Conservation (phyloP, 208 protist genomes). For the Novymonas esmeraldas region DNA sequence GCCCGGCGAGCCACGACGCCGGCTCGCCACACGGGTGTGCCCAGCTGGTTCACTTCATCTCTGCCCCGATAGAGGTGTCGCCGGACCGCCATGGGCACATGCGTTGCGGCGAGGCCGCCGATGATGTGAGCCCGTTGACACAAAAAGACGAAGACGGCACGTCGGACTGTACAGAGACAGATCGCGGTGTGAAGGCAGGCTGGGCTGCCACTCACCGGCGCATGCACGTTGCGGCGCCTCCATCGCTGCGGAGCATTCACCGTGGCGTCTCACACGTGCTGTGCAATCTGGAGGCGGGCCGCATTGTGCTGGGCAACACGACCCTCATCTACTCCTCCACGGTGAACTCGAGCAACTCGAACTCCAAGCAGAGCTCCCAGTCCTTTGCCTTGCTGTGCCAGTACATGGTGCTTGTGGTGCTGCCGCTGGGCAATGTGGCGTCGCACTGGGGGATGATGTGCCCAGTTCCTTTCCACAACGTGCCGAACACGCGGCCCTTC, state of each 20-base stretch:
- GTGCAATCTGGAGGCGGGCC: conserved; percentile 45
- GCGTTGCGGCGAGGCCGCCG: too few species aligned
- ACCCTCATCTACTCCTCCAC: conserved; percentile 71
- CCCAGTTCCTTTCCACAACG: conserved; percentile 41
- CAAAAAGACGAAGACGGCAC: too few species aligned
- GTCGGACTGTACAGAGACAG: too few species aligned
- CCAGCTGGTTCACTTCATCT: too few species aligned
- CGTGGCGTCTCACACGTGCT: conserved; percentile 30
- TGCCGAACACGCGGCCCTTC: conserved; percentile 44
- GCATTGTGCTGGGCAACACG: conserved; percentile 53
- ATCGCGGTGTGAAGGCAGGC: too few species aligned
- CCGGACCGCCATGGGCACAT: too few species aligned
- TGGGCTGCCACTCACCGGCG: background rate
- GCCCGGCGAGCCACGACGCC: too few species aligned
- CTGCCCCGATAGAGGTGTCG: too few species aligned
- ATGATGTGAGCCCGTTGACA: too few species aligned
- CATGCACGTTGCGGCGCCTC: conserved; percentile 4
- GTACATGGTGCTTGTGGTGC: conserved; percentile 45
- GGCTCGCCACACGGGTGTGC: too few species aligned
- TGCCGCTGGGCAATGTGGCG: conserved; percentile 58
- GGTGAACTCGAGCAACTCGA: conserved; percentile 43
- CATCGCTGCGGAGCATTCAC: conserved; percentile 24
- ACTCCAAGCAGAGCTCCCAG: conserved; percentile 46
- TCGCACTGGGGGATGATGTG: conserved; percentile 79
- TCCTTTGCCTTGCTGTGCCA: conserved; percentile 47